phyloP scores from a whole-genome alignment of 2,329 filamentous ascomycete genomes.

The Blastomyces silverae region DNA sequence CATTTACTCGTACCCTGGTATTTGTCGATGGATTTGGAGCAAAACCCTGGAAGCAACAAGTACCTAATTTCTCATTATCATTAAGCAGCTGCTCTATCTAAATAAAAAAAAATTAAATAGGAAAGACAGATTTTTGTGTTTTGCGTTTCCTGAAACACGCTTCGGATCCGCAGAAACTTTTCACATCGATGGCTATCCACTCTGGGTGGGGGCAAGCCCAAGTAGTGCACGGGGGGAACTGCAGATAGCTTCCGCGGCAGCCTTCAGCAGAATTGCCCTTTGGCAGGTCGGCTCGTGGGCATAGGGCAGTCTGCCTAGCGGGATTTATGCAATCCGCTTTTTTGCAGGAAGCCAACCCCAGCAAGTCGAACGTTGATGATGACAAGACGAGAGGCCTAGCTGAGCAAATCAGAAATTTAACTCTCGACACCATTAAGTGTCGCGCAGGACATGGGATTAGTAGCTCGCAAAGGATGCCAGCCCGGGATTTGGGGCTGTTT shows the following conservation, averaged over 20 bases:
- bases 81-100: neutral
- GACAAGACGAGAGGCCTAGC: neutral
- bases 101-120: no score
- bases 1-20: neutral
- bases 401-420: neutral
- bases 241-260: neutral
- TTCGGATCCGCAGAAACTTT: neutral
- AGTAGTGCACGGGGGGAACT: slow-evolving; percentile 3
- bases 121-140: neutral
- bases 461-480: neutral
- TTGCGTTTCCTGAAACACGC: neutral
- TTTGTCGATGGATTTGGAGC: neutral
- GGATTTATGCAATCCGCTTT: neutral
- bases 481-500: neutral
- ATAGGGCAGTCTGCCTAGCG: neutral
- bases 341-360: neutral
- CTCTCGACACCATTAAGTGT: neutral
- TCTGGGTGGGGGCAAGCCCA: neutral
- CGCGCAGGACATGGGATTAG: neutral
- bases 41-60: neutral
- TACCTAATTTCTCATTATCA: neutral
- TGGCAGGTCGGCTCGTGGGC: neutral
- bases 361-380: no score
- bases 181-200: no score
- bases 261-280: neutral